Conservation (phyloP, 75 land plant species). For the Picea sitchensis region DNA sequence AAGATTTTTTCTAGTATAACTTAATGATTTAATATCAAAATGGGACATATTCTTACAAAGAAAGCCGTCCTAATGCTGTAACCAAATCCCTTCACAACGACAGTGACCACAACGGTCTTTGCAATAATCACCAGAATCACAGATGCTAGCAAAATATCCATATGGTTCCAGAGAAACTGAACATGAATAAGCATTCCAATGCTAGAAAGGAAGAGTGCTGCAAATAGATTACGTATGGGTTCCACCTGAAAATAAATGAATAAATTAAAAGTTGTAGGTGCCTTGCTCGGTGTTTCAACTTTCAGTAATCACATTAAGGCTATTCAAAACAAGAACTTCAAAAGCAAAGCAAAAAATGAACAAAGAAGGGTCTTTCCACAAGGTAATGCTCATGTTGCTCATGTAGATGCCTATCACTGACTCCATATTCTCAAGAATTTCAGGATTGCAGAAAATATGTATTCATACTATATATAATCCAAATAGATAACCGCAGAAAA, state of each 20-base stretch:
- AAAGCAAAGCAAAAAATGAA: background rate
- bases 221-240: slow-evolving; percentile 97
- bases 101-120: slow-evolving; percentile 77
- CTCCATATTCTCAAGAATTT: background rate
- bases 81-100: slow-evolving; percentile 88
- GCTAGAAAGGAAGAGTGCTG: slow-evolving; percentile 96
- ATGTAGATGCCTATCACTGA: background rate
- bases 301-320: background rate
- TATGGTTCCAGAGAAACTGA: slow-evolving; percentile 95
- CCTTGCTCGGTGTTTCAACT: background rate
- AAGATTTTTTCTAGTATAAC: background rate
- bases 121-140: slow-evolving; percentile 85
- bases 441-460: no score
- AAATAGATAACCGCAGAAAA: background rate
- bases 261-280: background rate
- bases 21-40: background rate
- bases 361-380: background rate
- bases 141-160: slow-evolving; percentile 95
- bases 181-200: slow-evolving; percentile 99
- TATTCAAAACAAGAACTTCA: background rate
- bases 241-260: slow-evolving; percentile 66
- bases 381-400: no score
- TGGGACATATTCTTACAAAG: slow-evolving; percentile 51
- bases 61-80: slow-evolving; percentile 86
- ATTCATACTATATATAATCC: no score